Evolutionary conservation across 805 yeast species (phyloP), one percentile per base, ranked within the genome.

Genomic region (Candida ipomoeae): DNA sequence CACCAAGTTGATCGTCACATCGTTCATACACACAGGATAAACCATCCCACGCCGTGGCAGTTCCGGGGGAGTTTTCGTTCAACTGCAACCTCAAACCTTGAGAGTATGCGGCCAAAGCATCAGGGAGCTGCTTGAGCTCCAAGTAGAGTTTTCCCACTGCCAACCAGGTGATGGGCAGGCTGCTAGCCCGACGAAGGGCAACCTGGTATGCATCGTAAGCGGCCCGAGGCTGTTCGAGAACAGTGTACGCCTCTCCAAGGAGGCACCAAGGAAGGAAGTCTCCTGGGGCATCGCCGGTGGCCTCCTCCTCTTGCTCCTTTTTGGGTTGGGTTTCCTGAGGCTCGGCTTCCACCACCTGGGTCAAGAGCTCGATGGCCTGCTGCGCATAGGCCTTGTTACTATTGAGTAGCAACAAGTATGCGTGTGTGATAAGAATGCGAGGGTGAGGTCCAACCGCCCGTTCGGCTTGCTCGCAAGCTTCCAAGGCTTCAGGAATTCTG

Each of bases 1-100:
- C 86, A 53, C 69, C 65, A 20, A 75, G 66, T 58, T 82, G 86
- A 56, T 79, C 82, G 51, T 81, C 84, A 58, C 85, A 81, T 17
- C 84, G 68, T 56, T 81, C 85, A 59, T 82, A 82, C 6, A 82
- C 85, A 62, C 83, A 79, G 35, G 80, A 71, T 40, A 82, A 62
- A 1, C 86, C 86, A 57, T 81, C 84, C 87, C 87, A 82, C 1
- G 85, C 85, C 13, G 81, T 70, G 1, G 83, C 85, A 5, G 78
- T 70, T 1, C 75, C 73, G 1, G 70, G 69, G 6, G 75, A 68
- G 10, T 71, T 71, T 42, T 77, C 81, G 44, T 77, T 80, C 39
- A 70, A 67, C 55, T 77, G 78, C 10, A 81, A 61, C 42, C 82
- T 69, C 17, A 83, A 74, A 2, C 86, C 87, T 61, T 83, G 86